Percentiles rank a stretch among this genome's conserved stretches.
These are phyloP conservation scores for Cladosporium sp. DNA, from an alignment of 2,329 filamentous ascomycete species.

Conservation along the genomic window DNA sequence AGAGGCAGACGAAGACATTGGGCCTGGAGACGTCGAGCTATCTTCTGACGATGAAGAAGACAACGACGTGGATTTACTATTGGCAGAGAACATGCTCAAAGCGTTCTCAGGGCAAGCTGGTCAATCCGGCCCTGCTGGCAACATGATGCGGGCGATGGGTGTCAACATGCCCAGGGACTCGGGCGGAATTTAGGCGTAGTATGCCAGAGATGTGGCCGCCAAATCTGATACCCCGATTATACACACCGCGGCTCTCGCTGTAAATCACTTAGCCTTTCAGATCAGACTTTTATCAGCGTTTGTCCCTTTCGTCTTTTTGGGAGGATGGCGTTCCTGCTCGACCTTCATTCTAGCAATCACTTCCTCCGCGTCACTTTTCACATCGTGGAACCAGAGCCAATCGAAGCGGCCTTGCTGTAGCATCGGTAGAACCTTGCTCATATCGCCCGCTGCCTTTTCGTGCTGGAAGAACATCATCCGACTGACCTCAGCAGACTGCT, in stretches of 20 bases:
- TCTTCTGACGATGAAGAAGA: conserved; percentile 54
- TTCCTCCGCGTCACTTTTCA: background rate
- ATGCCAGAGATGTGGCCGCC: background rate
- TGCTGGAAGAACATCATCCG: conserved; percentile 1
- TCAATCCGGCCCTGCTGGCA: conserved; percentile 80
- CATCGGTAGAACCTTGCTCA: background rate
- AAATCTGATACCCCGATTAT: background rate
- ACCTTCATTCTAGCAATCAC: background rate
- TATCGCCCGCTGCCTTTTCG: background rate
- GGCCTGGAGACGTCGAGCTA: conserved; percentile 38
- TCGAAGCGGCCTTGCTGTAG: background rate
- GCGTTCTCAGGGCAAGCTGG: conserved; percentile 91
- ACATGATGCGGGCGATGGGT: conserved; percentile 84
- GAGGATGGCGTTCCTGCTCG: background rate
- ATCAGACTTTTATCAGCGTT: background rate
- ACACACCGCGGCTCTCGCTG: background rate
- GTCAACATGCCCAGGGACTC: conserved; percentile 73
- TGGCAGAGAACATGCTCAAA: conserved; percentile 88
- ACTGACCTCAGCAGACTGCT: conserved; percentile 15
- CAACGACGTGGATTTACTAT: conserved; percentile 78
- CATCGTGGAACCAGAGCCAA: conserved; percentile 5
- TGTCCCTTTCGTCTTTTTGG: background rate
- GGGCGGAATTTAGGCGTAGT: background rate
- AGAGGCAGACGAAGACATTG: conserved; percentile 43
- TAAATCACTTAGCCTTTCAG: background rate